Base-by-base conservation (phyloP, 1,139 yeast species). In the Blastobotrys persicus region DNA sequence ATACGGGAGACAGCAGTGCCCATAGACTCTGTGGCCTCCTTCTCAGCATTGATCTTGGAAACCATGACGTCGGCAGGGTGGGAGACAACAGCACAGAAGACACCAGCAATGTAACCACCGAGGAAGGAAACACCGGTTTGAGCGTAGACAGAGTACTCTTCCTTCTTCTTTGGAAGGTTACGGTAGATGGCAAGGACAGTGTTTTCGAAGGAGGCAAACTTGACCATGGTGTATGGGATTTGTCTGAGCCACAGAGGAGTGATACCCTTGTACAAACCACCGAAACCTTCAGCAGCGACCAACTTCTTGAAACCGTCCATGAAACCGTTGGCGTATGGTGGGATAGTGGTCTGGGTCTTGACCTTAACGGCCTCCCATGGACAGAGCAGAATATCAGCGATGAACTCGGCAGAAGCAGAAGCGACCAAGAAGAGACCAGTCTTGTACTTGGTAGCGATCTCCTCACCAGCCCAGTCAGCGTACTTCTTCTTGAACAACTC, bases 11-110 rank as follows among this genome's bases (percentile, higher is more conserved):
- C 75, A 14, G 95, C 95, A 45, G 74, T 72, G 39, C 83, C 83
- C 62, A 79, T 75, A 5, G 83, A 65, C 71, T 88, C 96, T 49
- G 78, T 78, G 28, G 85, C 74, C 59, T 75, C 72, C 63, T 83
- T 82, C 57, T 86, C 92, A 52, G 85, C 77, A 66, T 87, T 89
- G 62, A 91, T 80, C 77, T 89, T 87, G 48, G 96, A 87, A 34
- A 91, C 97, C 95, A 91, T 84, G 42, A 89, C 96, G 71, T 91
- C 98, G 37, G 97, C 97, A 40, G 98, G 98, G 70, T 91, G 97
- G 19, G 96, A 89, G 16, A 88, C 94, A 49, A 85, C 72, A 19
- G 97, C 97, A 76, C 97, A 89, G 74, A 88, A 81, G 52, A 91
- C 83, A 81, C 97, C 98, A 26, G 97, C 98, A 68, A 89, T 80